Conservation (phyloP, 805 yeast genomes). For the Zygoascus biomembranicola region DNA sequence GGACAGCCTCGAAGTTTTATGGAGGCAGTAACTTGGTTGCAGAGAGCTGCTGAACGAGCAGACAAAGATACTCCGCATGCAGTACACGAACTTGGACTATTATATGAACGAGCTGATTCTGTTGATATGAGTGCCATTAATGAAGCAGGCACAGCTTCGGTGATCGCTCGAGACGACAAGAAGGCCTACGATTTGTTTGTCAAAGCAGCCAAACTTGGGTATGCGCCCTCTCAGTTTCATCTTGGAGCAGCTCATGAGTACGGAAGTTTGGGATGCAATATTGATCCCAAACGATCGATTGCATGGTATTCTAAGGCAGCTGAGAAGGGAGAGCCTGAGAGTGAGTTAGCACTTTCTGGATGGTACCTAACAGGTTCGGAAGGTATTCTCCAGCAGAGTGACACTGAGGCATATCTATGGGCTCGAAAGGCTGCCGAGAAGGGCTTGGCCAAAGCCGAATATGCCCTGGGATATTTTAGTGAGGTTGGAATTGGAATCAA, state of each 20-base stretch:
- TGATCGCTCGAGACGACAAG: constrained; percentile 22
- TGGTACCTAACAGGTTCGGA: constrained; percentile 75
- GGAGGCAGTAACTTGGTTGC: constrained; percentile 44
- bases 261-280: constrained; percentile 46
- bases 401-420: constrained; percentile 69
- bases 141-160: constrained; percentile 14
- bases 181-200: constrained; percentile 46
- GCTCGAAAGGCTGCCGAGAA: constrained; percentile 61
- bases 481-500: constrained; percentile 64
- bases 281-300: constrained; percentile 50
- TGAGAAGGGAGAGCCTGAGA: constrained; percentile 52
- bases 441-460: constrained; percentile 62
- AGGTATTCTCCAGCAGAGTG: constrained; percentile 48
- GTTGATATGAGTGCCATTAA: constrained; percentile 11
- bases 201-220: constrained; percentile 51
- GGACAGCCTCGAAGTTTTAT: constrained; percentile 33
- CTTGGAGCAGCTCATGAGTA: constrained; percentile 67
- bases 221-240: constrained; percentile 60
- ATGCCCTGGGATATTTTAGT: constrained; percentile 59
- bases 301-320: constrained; percentile 74
- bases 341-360: constrained; percentile 65
- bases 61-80: constrained; percentile 45
- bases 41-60: constrained; percentile 39
- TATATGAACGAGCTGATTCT: constrained; percentile 42
- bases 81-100: constrained; percentile 46